Evolutionary conservation across 495 filamentous ascomycete species (phyloP), one percentile per base, ranked within the genome.

Genomic region (Rostrohypoxylon terebratum): DNA sequence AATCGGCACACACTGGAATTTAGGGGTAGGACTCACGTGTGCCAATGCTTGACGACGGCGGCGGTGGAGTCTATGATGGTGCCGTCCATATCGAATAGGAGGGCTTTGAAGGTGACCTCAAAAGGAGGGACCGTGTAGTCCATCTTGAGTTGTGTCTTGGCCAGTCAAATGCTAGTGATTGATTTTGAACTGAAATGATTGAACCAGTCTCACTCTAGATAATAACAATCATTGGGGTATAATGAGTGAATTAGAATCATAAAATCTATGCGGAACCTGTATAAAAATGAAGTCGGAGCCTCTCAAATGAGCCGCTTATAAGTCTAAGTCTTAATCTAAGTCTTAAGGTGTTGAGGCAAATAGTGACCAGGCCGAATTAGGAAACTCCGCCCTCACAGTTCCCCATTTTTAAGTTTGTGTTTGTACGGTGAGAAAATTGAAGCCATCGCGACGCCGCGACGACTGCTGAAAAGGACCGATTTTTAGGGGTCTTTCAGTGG

Each of bases 21-120:
- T 3, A 14, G 28, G 53, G 20, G 16, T 1, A 8, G 2, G 38
- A 82, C 87, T 83, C 82, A 94, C 92, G 87, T 85, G 69, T 92
- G 85, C 96, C 96, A 99, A 81, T 97, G 91, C 79, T 97, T 97
- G 61, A 93, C 88, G 40, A 99, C 94, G 11, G 96, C 96, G 42
- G 83, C 79, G 1, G 92, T 94, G 6, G 90, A 92, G 71, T 94
- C 91, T 68, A 94, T 90, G 68, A 94, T 93, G 50, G 91, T 93
- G 28, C 91, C 94, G 75, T 96, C 94, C 87, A 97, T 94, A 81
- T 98, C 95, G 72, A 97, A 97, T 3, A 98, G 87, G 31, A 97
- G 79, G 8, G 91, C 94, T 74, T 90, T 86, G 74, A 96, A 96
- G 14, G 85, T 81, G 71, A 89, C 85, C 21, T 79, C 78, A 71